Evolutionary conservation across 768 basidiomycete species (phyloP).

Genomic region (Leucocoprinus sp.): DNA sequence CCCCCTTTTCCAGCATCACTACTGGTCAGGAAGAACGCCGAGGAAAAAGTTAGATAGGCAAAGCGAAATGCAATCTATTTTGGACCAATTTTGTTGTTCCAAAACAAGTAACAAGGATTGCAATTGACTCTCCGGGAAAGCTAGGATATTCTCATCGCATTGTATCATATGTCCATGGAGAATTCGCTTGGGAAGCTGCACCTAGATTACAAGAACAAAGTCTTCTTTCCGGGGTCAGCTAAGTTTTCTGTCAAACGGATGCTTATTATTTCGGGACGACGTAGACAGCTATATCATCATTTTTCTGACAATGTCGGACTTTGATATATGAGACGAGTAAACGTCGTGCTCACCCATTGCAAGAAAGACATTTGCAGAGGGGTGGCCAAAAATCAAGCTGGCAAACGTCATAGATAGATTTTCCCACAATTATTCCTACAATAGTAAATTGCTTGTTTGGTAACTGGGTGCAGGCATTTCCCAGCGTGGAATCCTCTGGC

Average conservation of each 20-base stretch:
- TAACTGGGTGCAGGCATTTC: background rate
- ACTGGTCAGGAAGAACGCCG: background rate
- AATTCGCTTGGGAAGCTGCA: background rate
- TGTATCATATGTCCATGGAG: background rate
- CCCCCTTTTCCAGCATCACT: background rate
- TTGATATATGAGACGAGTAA: slow-evolving; percentile 28
- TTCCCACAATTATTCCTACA: background rate
- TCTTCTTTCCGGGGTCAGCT: background rate
- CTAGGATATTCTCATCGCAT: background rate
- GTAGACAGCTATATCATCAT: slow-evolving; percentile 14
- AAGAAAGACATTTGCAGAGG: slow-evolving; percentile 3
- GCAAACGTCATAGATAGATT: background rate
- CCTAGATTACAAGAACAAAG: background rate
- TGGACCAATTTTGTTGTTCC: background rate
- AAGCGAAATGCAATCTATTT: background rate
- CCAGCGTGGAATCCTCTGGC: background rate
- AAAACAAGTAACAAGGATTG: background rate
- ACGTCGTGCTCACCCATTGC: slow-evolving; percentile 18
- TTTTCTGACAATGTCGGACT: slow-evolving; percentile 22
- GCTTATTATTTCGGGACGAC: slow-evolving; percentile 1
- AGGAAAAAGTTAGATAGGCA: background rate
- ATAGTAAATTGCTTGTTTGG: background rate
- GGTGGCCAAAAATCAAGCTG: background rate
- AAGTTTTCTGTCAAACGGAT: background rate
- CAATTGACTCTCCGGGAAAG: background rate